Conservation (phyloP, 257 asterid species). For the Nicotiana undulata region DNA sequence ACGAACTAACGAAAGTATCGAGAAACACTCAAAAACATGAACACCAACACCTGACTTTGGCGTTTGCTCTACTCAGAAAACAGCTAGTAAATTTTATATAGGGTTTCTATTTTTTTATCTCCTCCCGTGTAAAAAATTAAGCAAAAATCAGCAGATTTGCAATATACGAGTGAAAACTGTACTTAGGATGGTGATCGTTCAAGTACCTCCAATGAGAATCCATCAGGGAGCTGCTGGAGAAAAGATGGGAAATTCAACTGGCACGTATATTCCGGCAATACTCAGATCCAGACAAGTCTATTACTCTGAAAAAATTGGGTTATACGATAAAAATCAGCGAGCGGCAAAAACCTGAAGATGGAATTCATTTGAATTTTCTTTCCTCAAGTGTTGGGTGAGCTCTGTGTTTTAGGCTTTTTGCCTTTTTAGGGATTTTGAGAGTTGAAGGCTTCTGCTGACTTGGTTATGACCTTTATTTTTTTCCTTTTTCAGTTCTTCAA, state of each 20-base stretch:
- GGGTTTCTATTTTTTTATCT: neutral
- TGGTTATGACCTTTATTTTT: neutral
- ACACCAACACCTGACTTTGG: neutral
- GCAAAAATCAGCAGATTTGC: neutral
- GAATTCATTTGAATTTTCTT: neutral
- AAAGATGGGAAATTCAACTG: neutral
- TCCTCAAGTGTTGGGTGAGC: neutral
- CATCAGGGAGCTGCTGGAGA: neutral
- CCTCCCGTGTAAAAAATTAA: neutral
- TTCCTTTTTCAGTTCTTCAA: neutral
- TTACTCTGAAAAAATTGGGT: neutral
- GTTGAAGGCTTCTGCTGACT: neutral
- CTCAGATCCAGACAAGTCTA: neutral
- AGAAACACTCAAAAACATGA: neutral
- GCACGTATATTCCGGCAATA: neutral
- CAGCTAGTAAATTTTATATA: neutral
- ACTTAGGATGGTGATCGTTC: neutral
- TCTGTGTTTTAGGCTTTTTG: neutral
- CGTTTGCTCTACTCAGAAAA: neutral
- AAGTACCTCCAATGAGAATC: slow-evolving; percentile 8
- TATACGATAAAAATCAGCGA: neutral
- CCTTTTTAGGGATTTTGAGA: neutral
- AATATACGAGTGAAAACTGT: neutral
- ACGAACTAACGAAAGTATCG: neutral
- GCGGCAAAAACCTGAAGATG: neutral